Conservation (phyloP, 768 basidiomycete species). For the Melanogaster broomeanus region DNA sequence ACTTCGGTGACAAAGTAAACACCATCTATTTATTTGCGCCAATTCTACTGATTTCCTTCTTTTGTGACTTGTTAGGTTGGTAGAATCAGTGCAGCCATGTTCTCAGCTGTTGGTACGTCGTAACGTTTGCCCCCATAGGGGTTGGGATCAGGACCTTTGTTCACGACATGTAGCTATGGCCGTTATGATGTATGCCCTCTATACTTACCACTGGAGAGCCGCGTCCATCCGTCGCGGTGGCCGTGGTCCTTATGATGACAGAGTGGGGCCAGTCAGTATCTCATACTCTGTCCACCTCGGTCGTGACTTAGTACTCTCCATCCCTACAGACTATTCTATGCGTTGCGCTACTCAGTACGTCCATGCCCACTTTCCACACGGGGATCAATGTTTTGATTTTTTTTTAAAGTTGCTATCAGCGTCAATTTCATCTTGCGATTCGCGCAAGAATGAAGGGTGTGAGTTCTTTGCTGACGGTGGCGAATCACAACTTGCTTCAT, state of each 20-base stretch:
- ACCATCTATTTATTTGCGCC: background rate
- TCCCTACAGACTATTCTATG: conserved; percentile 74
- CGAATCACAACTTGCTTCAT: conserved; percentile 10
- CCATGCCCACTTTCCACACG: background rate
- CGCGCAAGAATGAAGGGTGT: conserved; percentile 36
- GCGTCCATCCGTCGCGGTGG: conserved; percentile 89
- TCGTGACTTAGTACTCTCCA: conserved; percentile 9
- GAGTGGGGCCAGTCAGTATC: conserved; percentile 85
- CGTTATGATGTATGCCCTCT: conserved; percentile 95
- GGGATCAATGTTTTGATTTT: background rate
- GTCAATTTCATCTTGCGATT: conserved; percentile 88
- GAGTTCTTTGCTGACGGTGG: background rate
- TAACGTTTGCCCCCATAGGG: conserved; percentile 49
- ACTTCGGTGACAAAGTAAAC: conserved; percentile 92
- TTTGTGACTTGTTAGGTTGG: conserved; percentile 61
- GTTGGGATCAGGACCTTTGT: background rate
- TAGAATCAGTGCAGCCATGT: conserved; percentile 95
- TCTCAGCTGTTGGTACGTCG: conserved; percentile 92
- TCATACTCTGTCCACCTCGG: conserved; percentile 3
- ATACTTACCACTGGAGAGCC: conserved; percentile 96
- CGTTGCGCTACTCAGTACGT: conserved; percentile 73
- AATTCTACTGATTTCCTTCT: background rate
- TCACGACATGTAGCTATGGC: conserved; percentile 70
- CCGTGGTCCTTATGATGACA: conserved; percentile 94
- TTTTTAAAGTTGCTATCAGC: conserved; percentile 67